These are phyloP conservation scores for Trametes meyenii DNA, from an alignment of 768 basidiomycete species.

Conservation along the genomic window DNA sequence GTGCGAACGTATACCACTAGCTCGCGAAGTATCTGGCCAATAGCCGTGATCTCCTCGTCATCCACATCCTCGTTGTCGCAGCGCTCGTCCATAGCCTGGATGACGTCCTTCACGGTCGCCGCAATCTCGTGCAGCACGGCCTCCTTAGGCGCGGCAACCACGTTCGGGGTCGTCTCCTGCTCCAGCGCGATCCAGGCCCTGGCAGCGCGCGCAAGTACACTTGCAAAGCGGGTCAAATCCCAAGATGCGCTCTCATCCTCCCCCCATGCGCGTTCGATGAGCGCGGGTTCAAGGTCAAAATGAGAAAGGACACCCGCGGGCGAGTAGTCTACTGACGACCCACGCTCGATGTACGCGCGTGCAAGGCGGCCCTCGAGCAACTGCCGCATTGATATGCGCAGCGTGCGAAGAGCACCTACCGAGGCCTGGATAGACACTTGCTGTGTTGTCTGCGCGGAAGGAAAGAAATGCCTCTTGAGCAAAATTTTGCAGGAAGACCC, in stretches of 20 bases:
- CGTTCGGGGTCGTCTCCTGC: conserved; percentile 33
- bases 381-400: conserved; percentile 65
- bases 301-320: conserved; percentile 61
- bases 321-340: conserved; percentile 54
- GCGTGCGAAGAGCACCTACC: conserved; percentile 46
- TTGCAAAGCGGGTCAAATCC: conserved; percentile 63
- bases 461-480: conserved; percentile 60
- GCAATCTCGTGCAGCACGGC: conserved; percentile 61
- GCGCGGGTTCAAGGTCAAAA: conserved; percentile 60
- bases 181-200: conserved; percentile 57
- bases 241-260: conserved; percentile 68
- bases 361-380: conserved; percentile 64
- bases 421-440: conserved; percentile 30
- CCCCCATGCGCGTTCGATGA: conserved; percentile 76
- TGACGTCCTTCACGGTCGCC: conserved; percentile 68
- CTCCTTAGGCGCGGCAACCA: not conserved
- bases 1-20: conserved; percentile 60
- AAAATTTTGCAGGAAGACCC: conserved; percentile 65
- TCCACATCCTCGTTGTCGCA: conserved; percentile 61
- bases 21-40: conserved; percentile 63
- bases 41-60: conserved; percentile 67
- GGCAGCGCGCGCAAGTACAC: conserved; percentile 54
- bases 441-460: conserved; percentile 36
- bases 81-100: conserved; percentile 68
- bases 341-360: conserved; percentile 62